phyloP scores from a whole-genome alignment of 1,284 basidiomycete genomes.

The Hypsizygus ulmarius region DNA sequence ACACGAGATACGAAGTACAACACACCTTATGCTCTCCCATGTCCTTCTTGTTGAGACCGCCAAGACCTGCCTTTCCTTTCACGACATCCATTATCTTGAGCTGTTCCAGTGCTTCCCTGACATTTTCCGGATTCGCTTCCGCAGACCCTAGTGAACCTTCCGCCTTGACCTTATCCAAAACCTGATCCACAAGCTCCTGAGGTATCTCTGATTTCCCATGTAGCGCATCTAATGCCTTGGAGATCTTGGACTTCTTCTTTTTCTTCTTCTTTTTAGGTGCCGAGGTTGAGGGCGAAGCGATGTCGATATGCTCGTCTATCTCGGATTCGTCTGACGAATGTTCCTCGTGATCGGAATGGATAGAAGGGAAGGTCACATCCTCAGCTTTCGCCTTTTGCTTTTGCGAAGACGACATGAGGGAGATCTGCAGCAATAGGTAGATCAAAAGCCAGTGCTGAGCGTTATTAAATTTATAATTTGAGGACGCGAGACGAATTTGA shows the following conservation, averaged over 20 bases:
- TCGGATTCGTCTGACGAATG: slow-evolving; percentile 25
- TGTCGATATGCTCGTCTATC: slow-evolving; percentile 15
- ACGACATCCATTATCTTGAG: slow-evolving; percentile 73
- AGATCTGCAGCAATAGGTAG: not conserved
- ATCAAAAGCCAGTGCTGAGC: not conserved
- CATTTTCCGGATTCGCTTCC: slow-evolving; percentile 54
- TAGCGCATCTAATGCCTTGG: slow-evolving; percentile 51
- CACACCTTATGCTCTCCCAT: slow-evolving; percentile 84
- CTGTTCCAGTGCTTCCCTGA: slow-evolving; percentile 61
- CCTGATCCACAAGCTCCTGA: slow-evolving; percentile 56
- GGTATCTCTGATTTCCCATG: slow-evolving; percentile 54
- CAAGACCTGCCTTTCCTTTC: slow-evolving; percentile 66
- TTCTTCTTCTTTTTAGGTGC: slow-evolving; percentile 59
- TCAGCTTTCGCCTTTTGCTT: slow-evolving; percentile 27
- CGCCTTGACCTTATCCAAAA: slow-evolving; percentile 57
- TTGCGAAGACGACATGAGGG: slow-evolving; percentile 25
- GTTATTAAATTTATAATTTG: not conserved
- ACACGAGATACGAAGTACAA: slow-evolving; percentile 3
- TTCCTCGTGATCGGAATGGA: slow-evolving; percentile 21
- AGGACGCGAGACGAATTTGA: not conserved
- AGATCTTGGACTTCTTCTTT: slow-evolving; percentile 70
- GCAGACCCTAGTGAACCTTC: slow-evolving; percentile 49
- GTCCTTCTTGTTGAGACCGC: slow-evolving; percentile 73
- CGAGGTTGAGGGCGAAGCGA: slow-evolving; percentile 38
- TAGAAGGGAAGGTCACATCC: slow-evolving; percentile 23